These are phyloP conservation scores for Copromyces sp. DNA, from an alignment of 495 filamentous ascomycete species.

Conservation along the genomic window DNA sequence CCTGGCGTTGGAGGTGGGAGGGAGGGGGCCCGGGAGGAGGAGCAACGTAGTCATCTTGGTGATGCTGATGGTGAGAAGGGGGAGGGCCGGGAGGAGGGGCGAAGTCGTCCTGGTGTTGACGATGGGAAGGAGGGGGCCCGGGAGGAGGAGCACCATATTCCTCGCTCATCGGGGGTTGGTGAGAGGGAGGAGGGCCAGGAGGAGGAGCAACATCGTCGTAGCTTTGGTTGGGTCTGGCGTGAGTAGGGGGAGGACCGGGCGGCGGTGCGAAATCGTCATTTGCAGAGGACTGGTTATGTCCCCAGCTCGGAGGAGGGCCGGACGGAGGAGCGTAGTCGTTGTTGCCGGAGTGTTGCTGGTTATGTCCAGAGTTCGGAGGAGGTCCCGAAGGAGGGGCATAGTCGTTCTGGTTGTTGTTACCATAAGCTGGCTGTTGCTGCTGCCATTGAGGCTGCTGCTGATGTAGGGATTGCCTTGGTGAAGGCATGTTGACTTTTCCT, in stretches of 20 bases:
- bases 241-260: neutral
- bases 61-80: conserved; percentile 1
- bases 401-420: neutral
- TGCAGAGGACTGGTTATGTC: neutral
- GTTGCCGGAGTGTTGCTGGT: neutral
- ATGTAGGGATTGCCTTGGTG: neutral
- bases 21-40: conserved; percentile 30
- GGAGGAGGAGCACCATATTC: conserved; percentile 19
- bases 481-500: conserved; percentile 7
- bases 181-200: conserved; percentile 24
- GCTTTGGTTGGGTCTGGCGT: neutral
- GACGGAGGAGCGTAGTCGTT: conserved; percentile 27
- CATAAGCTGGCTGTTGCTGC: conserved; percentile 6
- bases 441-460: conserved; percentile 7
- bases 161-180: neutral
- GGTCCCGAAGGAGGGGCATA: conserved; percentile 4
- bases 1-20: conserved; percentile 4
- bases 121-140: conserved; percentile 26
- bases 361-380: neutral
- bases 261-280: neutral
- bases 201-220: conserved; percentile 24
- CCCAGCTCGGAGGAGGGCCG: conserved; percentile 21
- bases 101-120: conserved; percentile 1
- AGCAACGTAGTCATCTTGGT: conserved; percentile 10
- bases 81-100: conserved; percentile 10